These are phyloP conservation scores for Cenococcum geophilum DNA, from an alignment of 495 filamentous ascomycete genomes.

Conservation along the genomic window DNA sequence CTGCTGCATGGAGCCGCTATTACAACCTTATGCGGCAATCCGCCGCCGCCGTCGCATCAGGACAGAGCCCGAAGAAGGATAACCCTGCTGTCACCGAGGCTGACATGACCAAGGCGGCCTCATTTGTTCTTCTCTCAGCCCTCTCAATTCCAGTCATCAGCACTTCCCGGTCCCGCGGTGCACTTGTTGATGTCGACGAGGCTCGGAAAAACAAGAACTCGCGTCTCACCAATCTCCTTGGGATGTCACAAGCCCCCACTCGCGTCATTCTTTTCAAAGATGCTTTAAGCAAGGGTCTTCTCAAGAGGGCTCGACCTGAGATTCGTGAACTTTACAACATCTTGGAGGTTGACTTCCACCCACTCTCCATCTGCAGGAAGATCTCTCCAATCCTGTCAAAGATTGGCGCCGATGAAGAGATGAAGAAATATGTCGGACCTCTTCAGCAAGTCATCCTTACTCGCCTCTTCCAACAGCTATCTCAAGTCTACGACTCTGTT, in stretches of 20 bases:
- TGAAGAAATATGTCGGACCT: slow-evolving; percentile 92
- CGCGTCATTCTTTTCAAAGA: slow-evolving; percentile 91
- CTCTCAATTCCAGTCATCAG: slow-evolving; percentile 98
- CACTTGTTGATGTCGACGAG: slow-evolving; percentile 93
- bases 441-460: slow-evolving; percentile 98
- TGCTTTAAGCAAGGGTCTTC: slow-evolving; percentile 84
- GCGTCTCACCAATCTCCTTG: slow-evolving; percentile 88
- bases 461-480: slow-evolving; percentile 95
- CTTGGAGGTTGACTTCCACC: slow-evolving; percentile 97
- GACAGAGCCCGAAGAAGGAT: slow-evolving; percentile 84
- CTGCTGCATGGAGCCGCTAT: slow-evolving; percentile 92
- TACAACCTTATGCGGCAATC: slow-evolving; percentile 93
- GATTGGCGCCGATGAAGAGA: slow-evolving; percentile 90
- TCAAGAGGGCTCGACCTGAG: slow-evolving; percentile 85
- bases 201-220: slow-evolving; percentile 98
- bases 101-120: slow-evolving; percentile 81
- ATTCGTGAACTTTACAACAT: slow-evolving; percentile 97
- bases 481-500: slow-evolving; percentile 97
- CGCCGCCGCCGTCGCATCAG: slow-evolving; percentile 73
- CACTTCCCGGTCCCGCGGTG: slow-evolving; percentile 90
- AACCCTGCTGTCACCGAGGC: slow-evolving; percentile 83
- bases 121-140: slow-evolving; percentile 92
- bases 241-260: slow-evolving; percentile 82
- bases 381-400: slow-evolving; percentile 92
- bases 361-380: slow-evolving; percentile 97